These are phyloP conservation scores for Cucurbita moschata DNA, from an alignment of 306 rosid genomes.

Conservation along the genomic window DNA sequence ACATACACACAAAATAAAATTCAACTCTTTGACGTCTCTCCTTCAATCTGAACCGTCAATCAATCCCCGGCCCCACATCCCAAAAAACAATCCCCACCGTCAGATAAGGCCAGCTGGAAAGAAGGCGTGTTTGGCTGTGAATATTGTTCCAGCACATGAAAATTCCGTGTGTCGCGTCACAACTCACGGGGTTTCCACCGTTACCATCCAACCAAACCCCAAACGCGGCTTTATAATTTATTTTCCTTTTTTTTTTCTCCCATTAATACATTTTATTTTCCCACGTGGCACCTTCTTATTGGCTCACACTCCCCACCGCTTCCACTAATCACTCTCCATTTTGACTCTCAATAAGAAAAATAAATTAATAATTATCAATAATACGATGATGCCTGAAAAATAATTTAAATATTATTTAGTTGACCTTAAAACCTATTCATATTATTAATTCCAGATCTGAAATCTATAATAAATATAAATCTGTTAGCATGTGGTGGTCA, in stretches of 20 bases:
- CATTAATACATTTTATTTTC: too few species aligned
- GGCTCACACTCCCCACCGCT: neutral
- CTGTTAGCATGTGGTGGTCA: neutral
- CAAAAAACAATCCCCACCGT: neutral
- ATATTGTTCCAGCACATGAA: constrained; percentile 12
- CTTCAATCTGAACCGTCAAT: neutral
- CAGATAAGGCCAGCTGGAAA: neutral
- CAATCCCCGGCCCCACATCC: neutral
- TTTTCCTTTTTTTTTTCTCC: neutral
- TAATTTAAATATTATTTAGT: neutral
- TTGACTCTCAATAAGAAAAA: neutral
- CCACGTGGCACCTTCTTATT: neutral
- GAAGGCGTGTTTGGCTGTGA: constrained; percentile 13
- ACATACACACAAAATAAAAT: neutral
- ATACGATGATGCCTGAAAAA: neutral
- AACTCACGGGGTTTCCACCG: constrained; percentile 35
- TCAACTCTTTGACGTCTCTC: neutral
- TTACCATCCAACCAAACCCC: neutral
- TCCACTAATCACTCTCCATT: neutral
- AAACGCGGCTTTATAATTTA: neutral
- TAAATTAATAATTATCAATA: neutral
- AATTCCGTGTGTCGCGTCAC: constrained; percentile 50
- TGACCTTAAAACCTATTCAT: neutral
- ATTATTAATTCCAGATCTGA: neutral
- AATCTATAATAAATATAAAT: neutral